Evolutionary conservation across 306 rosid species (phyloP), one percentile per base, ranked within the genome.

Genomic region (Spatholobus suberectus): DNA sequence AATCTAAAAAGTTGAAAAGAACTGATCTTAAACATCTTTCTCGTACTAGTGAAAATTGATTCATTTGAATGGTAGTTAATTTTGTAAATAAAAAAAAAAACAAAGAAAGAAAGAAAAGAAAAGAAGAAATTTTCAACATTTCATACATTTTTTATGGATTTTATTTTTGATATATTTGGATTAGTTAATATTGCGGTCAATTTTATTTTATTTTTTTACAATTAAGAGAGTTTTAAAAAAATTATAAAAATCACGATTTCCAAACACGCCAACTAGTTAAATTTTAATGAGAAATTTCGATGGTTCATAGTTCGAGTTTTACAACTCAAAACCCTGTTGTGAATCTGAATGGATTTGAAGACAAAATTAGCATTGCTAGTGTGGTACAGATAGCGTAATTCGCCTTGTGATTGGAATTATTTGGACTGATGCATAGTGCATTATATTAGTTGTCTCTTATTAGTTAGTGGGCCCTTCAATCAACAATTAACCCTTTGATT

Each of bases 361-460:
- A 76, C 81, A 29, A 65, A 81, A 34, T 46, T 1, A 82, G 41
- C 23, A 40, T 18, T 61, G 57, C 41, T 58, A 57, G 35, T 34
- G 12, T 70, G 61, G 51, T 37, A 23, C 43, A 14, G 70, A 63
- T 23, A 65, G 20, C 8, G 55, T 26, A 61, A 61, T 76, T 70
- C 66, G 26, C 29, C 58, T 7, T 27, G 29, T 69, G 62, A 63
- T 40, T 71, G 83, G 67, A 71, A 54, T 65, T 72, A 26, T 74
- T 29, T 68, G 87, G 38, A 43, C 24, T 11, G 6, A 35, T 51
- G 77, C 73, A 81, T 58, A 43, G 35, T 59, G 51, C 57, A 77
- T 52, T 10, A 24, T 54, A 23, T 70, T 75, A 76, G 32, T 52
- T 80, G 79, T 76, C 70, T 67, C 73, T 34, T 35, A 1, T 57